Base-by-base conservation (phyloP, 495 filamentous ascomycete genomes). In the Alectoria sarmentosa region DNA sequence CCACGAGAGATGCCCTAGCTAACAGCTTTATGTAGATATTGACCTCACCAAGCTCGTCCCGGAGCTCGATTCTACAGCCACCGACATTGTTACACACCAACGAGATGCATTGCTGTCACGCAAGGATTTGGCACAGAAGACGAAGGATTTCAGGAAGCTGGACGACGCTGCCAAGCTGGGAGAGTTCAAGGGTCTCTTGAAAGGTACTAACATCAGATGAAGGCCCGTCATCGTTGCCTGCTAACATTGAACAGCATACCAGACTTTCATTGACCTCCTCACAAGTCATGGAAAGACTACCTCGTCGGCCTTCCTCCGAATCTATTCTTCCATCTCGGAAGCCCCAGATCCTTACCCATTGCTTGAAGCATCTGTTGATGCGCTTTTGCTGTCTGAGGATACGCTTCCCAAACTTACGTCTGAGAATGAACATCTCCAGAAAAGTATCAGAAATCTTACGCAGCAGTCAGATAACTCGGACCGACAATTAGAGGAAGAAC, bases 121-220 rank as follows among this genome's bases (percentile, higher is more conserved):
- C 56, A 99, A 99, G 71, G 94, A 99, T 61, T 82, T 99, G 23
- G 94, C 94, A 21, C 92, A 96, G 75, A 98, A 96, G 79, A 99
- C 94, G 4, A 99, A 98, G 73, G 94, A 98, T 73, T 99, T 96
- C 69, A 79, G 91, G 67, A 99, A 97, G 74, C 82, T 96, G 4
- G 94, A 98, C 62, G 95, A 99, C 78, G 81, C 90, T 15, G 85
- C 83, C 44, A 98, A 97, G 75, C 79, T 97, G 26, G 77, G 77
- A 1, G 95, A 99, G 71, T 86, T 91, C 76, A 98, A 98, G 77
- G 82, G 85, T 39, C 78, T 99, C 48, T 76, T 99, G 32, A 98
- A 96, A 79, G 87, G 89, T 91, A 73, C 56, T 70, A 65, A 19
- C 7, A 19, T 19, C 8, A 19, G 23, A 26, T 23, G 57, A 46